phyloP scores from a whole-genome alignment of 176 grass and related monocot genomes.

The Poa annua region DNA sequence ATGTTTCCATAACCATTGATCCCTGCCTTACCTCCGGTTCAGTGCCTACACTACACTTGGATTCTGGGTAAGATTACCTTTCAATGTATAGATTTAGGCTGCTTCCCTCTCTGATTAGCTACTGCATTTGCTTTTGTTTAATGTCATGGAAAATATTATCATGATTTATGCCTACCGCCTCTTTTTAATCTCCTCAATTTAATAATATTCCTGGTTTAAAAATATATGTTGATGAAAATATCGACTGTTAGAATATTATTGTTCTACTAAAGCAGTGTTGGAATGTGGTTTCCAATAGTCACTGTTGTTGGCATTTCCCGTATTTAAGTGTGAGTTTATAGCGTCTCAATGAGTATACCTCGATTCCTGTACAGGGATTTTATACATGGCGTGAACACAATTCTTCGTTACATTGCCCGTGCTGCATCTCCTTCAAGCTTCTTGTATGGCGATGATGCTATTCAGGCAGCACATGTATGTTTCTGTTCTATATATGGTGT shows the following conservation, averaged over 20 bases:
- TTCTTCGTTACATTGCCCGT: slow-evolving; percentile 63
- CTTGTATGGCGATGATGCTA: slow-evolving; percentile 55
- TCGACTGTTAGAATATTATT: not conserved
- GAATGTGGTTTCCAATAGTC: slow-evolving; percentile 10
- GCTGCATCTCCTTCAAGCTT: slow-evolving; percentile 55
- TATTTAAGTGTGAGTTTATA: slow-evolving; percentile 6
- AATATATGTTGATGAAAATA: not conserved
- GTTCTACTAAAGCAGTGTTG: not conserved
- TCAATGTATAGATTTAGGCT: slow-evolving; percentile 5
- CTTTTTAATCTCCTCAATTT: not conserved
- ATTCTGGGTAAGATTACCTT: slow-evolving; percentile 55
- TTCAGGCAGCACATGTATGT: slow-evolving; percentile 69
- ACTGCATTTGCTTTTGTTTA: slow-evolving; percentile 15
- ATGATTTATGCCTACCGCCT: slow-evolving; percentile 2
- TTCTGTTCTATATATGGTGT: not conserved
- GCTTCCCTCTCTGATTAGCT: not conserved
- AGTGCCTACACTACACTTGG: slow-evolving; percentile 50
- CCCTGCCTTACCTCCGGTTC: slow-evolving; percentile 58
- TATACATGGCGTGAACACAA: slow-evolving; percentile 68
- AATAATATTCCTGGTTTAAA: not conserved
- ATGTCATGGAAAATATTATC: not conserved
- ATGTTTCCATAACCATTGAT: slow-evolving; percentile 60
- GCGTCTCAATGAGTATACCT: slow-evolving; percentile 21
- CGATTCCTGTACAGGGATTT: slow-evolving; percentile 49
- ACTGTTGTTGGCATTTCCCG: not conserved